A percentile compares a stretch with the other conserved stretches of the same genome.
Evolutionary conservation across 192 early-diverging fungal species (phyloP).

Genomic region (Funneliformis mosseae): DNA sequence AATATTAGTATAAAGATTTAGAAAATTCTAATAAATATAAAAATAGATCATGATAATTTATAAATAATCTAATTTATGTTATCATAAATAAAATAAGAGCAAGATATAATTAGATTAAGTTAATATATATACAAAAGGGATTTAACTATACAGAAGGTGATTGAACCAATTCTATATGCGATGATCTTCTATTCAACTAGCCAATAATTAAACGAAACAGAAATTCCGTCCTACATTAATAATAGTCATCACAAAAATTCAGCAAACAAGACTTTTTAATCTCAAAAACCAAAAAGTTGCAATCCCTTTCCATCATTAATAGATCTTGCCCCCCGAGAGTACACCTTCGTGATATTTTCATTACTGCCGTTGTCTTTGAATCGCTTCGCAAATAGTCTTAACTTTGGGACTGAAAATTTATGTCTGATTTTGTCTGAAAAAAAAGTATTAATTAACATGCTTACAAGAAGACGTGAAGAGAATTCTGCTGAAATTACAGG

Average conservation of each 20-base stretch:
- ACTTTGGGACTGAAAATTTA: conserved; percentile 2
- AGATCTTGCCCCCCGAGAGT: neutral
- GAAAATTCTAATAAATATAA: too few species aligned
- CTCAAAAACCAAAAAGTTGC: neutral
- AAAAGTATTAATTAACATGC: neutral
- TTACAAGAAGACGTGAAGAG: conserved; percentile 31
- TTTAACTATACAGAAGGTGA: too few species aligned
- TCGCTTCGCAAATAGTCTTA: neutral
- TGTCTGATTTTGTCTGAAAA: neutral
- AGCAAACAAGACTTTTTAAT: neutral
- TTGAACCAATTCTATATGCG: too few species aligned
- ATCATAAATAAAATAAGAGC: too few species aligned
- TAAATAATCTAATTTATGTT: too few species aligned
- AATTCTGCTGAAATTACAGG: neutral
- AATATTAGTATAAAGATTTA: too few species aligned
- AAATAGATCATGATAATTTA: too few species aligned
- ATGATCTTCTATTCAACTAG: neutral
- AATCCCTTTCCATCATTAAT: conserved; percentile 8
- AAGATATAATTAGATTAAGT: too few species aligned
- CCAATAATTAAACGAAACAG: neutral
- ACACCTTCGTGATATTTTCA: conserved; percentile 12
- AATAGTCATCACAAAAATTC: neutral
- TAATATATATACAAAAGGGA: too few species aligned
- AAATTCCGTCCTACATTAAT: neutral
- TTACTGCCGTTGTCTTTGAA: conserved; percentile 7